These are phyloP conservation scores for Trematosphaeria pertusa DNA, from an alignment of 2,329 filamentous ascomycete genomes.

Conservation along the genomic window DNA sequence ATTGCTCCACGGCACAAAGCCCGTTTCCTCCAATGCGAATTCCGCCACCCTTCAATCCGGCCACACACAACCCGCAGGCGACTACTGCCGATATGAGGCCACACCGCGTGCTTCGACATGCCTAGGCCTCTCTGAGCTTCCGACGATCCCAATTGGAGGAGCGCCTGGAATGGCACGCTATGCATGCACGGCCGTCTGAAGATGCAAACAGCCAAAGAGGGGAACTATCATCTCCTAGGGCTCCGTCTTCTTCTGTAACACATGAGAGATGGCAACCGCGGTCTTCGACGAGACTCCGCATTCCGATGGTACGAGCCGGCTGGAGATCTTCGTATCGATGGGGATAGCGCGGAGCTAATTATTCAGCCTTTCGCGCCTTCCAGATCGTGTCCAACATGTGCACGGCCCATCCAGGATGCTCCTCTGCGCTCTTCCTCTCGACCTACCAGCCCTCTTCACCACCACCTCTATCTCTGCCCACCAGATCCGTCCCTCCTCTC, in stretches of 20 bases:
- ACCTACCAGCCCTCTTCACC: neutral
- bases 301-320: neutral
- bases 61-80: neutral
- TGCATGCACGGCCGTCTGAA: constrained; percentile 13
- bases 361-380: neutral
- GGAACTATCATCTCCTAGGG: too few relatives aligned
- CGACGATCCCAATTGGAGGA: neutral
- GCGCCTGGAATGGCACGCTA: constrained; percentile 7
- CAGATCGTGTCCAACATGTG: neutral
- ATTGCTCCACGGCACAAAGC: neutral
- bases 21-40: neutral
- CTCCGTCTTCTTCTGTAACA: too few relatives aligned
- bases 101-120: neutral
- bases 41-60: too few relatives aligned
- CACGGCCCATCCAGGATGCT: neutral
- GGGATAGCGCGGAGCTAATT: neutral
- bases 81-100: neutral
- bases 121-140: neutral
- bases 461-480: neutral
- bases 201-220: neutral
- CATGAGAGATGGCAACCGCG: too few relatives aligned
- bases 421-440: neutral
- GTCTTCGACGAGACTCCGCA: too few relatives aligned
- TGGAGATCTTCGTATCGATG: neutral
- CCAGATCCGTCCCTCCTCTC: neutral